These are phyloP conservation scores for Berkeleyomyces basicola DNA, from an alignment of 2,329 filamentous ascomycete species.

Conservation along the genomic window DNA sequence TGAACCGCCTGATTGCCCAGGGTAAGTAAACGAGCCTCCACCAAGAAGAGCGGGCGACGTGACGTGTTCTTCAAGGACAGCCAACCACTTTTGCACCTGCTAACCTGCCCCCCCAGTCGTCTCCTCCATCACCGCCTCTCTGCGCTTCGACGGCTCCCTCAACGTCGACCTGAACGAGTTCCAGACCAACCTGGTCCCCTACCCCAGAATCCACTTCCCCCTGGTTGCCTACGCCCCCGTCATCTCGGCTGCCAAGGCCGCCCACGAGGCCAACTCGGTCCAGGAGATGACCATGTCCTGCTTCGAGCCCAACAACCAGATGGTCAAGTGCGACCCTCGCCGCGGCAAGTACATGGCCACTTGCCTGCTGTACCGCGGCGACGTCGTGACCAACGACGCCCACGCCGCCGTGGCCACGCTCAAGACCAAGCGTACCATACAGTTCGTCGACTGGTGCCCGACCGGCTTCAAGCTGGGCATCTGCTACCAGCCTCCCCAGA, in stretches of 20 bases:
- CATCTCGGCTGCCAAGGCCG: constrained; percentile 56
- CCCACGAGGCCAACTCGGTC: constrained; percentile 78
- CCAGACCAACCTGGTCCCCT: constrained; percentile 61
- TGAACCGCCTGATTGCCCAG: constrained; percentile 58
- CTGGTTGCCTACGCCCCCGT: constrained; percentile 58
- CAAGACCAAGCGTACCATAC: constrained; percentile 57
- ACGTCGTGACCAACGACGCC: constrained; percentile 55
- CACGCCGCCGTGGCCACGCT: constrained; percentile 47
- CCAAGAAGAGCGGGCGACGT: too few species aligned
- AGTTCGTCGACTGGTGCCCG: constrained; percentile 60
- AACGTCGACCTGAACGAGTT: constrained; percentile 65
- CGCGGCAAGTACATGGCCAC: constrained; percentile 67
- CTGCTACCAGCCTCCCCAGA: constrained; percentile 41
- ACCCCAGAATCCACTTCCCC: constrained; percentile 59
- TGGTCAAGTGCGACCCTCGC: constrained; percentile 58
- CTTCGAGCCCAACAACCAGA: constrained; percentile 65
- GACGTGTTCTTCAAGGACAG: too few species aligned
- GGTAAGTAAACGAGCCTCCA: constrained; percentile 30
- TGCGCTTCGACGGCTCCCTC: constrained; percentile 56
- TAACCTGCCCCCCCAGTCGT: constrained; percentile 35
- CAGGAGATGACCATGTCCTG: constrained; percentile 50
- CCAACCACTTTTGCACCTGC: not conserved
- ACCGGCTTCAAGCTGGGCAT: constrained; percentile 63
- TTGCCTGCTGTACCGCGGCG: constrained; percentile 54
- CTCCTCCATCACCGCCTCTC: constrained; percentile 56